Evolutionary conservation across 1,284 basidiomycete genomes (phyloP), one percentile per base, ranked within the genome.

Genomic region (Kalmanozyma brasiliensis): DNA sequence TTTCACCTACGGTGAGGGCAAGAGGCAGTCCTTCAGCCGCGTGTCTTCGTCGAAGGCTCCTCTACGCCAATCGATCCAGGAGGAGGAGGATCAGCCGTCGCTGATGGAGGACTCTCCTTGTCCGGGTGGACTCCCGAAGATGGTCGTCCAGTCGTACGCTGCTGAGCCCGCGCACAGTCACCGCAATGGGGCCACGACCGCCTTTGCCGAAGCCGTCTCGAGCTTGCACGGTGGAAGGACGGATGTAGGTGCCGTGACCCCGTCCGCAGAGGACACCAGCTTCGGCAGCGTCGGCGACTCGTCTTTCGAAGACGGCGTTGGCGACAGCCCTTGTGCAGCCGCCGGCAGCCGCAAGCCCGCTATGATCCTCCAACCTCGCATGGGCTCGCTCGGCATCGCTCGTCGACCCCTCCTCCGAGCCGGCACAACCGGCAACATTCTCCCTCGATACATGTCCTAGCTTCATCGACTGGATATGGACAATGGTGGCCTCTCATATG

Each of bases 211-310:
- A n/a, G 19, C 26, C 6, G 26, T 29, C 26, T 29, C 26, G 26
- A 29, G 24, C 29, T 19, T 3, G 38, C 42, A 17, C 41, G 3
- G 24, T 4, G 16, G 45, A 10, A 11, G 8, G 8, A 9, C 24
- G 8, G 30, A 17, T 32, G 16, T 9, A 4, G 24, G 38, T 13
- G 23, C 19, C n/a, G 16, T 23, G 19, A 29, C 24, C 20, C 34
- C 36, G 11, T 37, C 32, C 6, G 30, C 23, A 14, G 14, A 37
- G 30, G 77, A 79, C 37, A 56, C 71, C n/a, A 77, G 74, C 46
- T 77, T 76, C 45, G 66, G 72, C 44, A 75, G 73, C 34, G 65
- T 65, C n/a, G 74, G 72, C 33, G 77, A 79, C 45, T 77, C 76
- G 11, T 72, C 66, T 11, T 79, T 79, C 34, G 77, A 79, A 33